Evolutionary conservation across 1,284 basidiomycete genomes (phyloP), one percentile per base, ranked within the genome.

Genomic region (Leccinum huronense): DNA sequence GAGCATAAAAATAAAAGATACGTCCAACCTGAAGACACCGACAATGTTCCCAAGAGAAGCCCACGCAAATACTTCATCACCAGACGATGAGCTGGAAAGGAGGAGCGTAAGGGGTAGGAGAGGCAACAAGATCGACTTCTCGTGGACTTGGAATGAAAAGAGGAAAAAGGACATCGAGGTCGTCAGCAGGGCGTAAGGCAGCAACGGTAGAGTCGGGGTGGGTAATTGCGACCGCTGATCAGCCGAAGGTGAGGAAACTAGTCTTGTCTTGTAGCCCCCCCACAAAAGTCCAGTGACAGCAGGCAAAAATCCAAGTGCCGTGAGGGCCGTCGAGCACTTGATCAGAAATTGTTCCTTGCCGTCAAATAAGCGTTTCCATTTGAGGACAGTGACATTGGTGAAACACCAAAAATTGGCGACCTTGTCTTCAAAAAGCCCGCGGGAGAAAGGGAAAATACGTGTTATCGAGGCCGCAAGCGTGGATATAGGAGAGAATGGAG

Each of bases 391-490:
- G n/a, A 94, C 87, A 72, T 95, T 93, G n/a, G 88, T 86, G 27
- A 93, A 91, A 74, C 94, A 97, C 92, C 95, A 98, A 72, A 97
- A 92, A 74, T 97, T 98, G 56, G 95, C 93, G 27, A 98, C 95
- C 75, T 97, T 97, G 80, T 97, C 95, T 75, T 98, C 95, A 71
- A 97, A 97, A 5, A 98, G 81, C 8, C 95, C 95, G 53, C 94
- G 88, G 5, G 86, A 83, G 73, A 98, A 92, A 0, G 95, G 95
- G 75, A 98, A 97, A 68, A 97, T 94, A 14, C 95, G 88, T 30
- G 81, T 81, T 56, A 95, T 79, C 3, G 92, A 86, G 67, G 89
- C 85, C n/a, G 82, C 66, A 62, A 91, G 80, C 48, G 76, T 71
- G 16, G 78, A 77, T 16, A 80, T 14, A 1, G 73, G 67, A n/a